These are phyloP conservation scores for barrel medic (Medicago truncatula) DNA, from an alignment of 306 rosid genomes.

Conservation along the genomic window MtrunA17r5.0-ANR NC_053047.1:10804001-10804500, in stretches of 20 bases:
- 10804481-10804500: not conserved
- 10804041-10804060: slow-evolving; percentile 18
- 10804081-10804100: slow-evolving; percentile 17
- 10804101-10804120: slow-evolving; percentile 26
- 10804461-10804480: not conserved
- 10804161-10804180: not conserved
- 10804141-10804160: slow-evolving; percentile 17
- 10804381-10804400: slow-evolving; percentile 28
- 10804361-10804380: slow-evolving; percentile 38
- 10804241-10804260: not conserved
- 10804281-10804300: not conserved
- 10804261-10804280: not conserved
- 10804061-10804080: slow-evolving; percentile 6
- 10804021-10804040: slow-evolving; percentile 47
- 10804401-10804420: not conserved
- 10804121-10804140: slow-evolving; percentile 5
- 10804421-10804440: not conserved
- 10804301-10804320: not conserved
- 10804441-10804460: not conserved
- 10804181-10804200: not conserved
- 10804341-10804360: slow-evolving; percentile 31
- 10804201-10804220: slow-evolving; percentile 7
- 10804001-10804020: slow-evolving; percentile 39
- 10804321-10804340: slow-evolving; percentile 17
- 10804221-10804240: not conserved